phyloP scores from a whole-genome alignment of 805 yeast species.

The Cyberlindnera mississippiensis region DNA sequence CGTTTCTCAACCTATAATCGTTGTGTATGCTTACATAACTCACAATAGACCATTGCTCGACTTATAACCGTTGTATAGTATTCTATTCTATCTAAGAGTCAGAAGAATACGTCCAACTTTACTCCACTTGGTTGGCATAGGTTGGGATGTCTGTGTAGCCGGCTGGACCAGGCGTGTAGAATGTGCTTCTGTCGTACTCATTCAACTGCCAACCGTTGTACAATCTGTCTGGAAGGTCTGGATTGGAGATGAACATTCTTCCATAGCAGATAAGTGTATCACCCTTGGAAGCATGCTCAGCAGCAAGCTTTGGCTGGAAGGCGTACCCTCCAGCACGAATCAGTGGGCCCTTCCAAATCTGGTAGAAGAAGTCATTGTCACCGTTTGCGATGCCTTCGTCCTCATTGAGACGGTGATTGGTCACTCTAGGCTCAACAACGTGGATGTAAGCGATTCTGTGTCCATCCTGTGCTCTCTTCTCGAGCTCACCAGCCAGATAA shows the following conservation, averaged over 20 bases:
- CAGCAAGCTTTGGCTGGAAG: constrained; percentile 6
- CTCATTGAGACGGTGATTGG: not conserved
- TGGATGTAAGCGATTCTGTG: constrained; percentile 33
- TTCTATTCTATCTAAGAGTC: too few relatives aligned
- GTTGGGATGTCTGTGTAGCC: constrained; percentile 3
- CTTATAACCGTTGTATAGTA: too few relatives aligned
- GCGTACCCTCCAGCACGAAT: constrained; percentile 22
- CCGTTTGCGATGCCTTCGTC: constrained; percentile 6
- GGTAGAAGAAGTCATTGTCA: constrained; percentile 33
- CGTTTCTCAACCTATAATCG: too few relatives aligned
- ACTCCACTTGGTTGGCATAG: not conserved
- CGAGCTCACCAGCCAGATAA: constrained; percentile 36
- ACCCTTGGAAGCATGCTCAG: not conserved
- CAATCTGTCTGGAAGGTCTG: constrained; percentile 36
- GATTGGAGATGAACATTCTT: constrained; percentile 35
- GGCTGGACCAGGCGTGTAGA: constrained; percentile 27
- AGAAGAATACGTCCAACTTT: too few relatives aligned
- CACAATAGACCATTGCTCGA: too few relatives aligned
- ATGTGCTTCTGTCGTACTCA: constrained; percentile 36
- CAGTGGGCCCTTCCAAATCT: constrained; percentile 41
- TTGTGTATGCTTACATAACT: too few relatives aligned
- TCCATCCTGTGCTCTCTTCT: constrained; percentile 32
- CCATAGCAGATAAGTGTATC: constrained; percentile 34
- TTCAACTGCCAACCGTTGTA: constrained; percentile 30
- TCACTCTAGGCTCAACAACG: constrained; percentile 32